Percentiles rank a stretch among this genome's conserved stretches.
phyloP scores from a whole-genome alignment of 331 rosid species.

The Rhamnella rubrinervis region DNA sequence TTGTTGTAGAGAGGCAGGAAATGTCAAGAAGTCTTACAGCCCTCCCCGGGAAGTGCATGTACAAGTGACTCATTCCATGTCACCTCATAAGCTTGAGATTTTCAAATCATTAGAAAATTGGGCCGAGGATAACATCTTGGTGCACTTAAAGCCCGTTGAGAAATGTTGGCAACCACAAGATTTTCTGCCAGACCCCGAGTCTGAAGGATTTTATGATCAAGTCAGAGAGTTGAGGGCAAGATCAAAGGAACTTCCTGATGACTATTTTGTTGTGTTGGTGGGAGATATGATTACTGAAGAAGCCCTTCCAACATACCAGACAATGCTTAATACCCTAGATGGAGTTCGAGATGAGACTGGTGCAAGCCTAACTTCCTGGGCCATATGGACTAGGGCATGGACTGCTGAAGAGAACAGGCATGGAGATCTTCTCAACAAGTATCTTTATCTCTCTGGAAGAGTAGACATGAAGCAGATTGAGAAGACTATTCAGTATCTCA shows the following conservation, averaged over 20 bases:
- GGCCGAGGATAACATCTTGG: conserved; percentile 43
- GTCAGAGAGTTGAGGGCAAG: conserved; percentile 48
- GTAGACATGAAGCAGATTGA: conserved; percentile 48
- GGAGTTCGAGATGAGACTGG: conserved; percentile 52
- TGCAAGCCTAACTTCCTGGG: conserved; percentile 49
- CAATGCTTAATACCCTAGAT: conserved; percentile 52
- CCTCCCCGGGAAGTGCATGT: conserved; percentile 37
- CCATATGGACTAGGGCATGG: conserved; percentile 46
- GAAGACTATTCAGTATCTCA: conserved; percentile 44
- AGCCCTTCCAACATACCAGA: conserved; percentile 51
- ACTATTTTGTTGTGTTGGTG: conserved; percentile 42
- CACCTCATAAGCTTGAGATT: conserved; percentile 43
- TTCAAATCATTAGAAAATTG: conserved; percentile 43
- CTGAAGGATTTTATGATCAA: conserved; percentile 46
- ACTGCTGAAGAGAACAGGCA: conserved; percentile 54
- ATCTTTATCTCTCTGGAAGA: conserved; percentile 49
- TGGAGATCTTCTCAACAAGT: conserved; percentile 46
- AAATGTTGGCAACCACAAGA: conserved; percentile 56
- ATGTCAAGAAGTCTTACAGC: conserved; percentile 17
- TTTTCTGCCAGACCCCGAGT: conserved; percentile 43
- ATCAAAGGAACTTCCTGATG: conserved; percentile 44
- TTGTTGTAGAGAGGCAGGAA: conserved; percentile 31
- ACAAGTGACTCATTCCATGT: conserved; percentile 48
- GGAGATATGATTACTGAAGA: conserved; percentile 53
- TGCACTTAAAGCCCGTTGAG: conserved; percentile 46